A percentile compares a stretch with the other conserved stretches of the same genome.
These are phyloP conservation scores for Chrysoporthe cubensis DNA, from an alignment of 2,329 filamentous ascomycete species.

Conservation along the genomic window DNA sequence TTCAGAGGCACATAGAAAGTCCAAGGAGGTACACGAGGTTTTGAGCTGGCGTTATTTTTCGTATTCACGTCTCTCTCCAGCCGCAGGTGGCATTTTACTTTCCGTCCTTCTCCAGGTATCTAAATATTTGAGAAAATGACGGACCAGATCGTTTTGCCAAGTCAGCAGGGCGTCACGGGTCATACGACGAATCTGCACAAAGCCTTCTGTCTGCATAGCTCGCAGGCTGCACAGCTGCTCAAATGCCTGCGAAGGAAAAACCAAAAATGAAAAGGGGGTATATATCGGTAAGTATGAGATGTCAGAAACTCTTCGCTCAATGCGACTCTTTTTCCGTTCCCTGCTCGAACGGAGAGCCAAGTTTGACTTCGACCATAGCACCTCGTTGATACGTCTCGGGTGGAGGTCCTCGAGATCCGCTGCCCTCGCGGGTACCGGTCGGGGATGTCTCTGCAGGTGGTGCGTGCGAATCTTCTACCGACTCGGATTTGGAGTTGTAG, in stretches of 20 bases:
- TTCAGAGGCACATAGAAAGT: background rate
- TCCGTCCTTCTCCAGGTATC: background rate
- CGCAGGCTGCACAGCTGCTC: background rate
- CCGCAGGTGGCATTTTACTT: background rate
- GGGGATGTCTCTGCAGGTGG: background rate
- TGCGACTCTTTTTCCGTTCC: constrained; percentile 1
- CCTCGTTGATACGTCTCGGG: constrained; percentile 7
- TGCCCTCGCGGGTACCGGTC: constrained; percentile 12
- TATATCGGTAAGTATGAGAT: background rate
- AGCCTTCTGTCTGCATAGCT: background rate
- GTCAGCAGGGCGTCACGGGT: background rate
- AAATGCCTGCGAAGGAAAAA: background rate
- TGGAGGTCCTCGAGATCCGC: background rate
- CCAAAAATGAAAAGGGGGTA: constrained; percentile 4
- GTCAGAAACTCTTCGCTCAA: background rate
- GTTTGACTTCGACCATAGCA: constrained; percentile 24
- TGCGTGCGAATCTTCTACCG: background rate
- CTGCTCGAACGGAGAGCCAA: constrained; percentile 25
- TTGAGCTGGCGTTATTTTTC: background rate
- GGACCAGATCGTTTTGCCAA: background rate
- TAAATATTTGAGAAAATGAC: background rate
- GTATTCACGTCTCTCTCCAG: background rate
- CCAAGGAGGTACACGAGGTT: background rate
- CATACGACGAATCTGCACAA: background rate
- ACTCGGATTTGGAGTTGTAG: background rate